Conservation (phyloP, 1,284 basidiomycete species). For the Fereydounia khargensis region DNA sequence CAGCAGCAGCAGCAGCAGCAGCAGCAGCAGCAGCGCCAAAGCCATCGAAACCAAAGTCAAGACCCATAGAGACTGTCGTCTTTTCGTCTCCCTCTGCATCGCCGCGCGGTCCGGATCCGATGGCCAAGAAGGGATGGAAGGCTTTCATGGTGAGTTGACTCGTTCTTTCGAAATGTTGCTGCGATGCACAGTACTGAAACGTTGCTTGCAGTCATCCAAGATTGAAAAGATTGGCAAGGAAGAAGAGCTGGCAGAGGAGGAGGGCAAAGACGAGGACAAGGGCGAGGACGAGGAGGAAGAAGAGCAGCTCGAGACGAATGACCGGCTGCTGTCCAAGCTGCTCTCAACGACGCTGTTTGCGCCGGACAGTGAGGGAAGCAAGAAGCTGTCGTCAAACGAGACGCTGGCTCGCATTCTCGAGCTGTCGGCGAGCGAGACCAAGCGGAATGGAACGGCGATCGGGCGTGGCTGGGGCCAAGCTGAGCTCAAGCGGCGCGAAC, state of each 20-base stretch:
- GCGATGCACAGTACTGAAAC: too few relatives aligned
- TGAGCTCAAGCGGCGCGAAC: constrained; percentile 37
- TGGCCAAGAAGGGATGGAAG: constrained; percentile 30
- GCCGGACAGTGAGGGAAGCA: constrained; percentile 26
- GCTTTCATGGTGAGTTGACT: too few relatives aligned
- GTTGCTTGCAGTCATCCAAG: too few relatives aligned
- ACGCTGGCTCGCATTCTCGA: constrained; percentile 47
- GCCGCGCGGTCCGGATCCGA: background rate
- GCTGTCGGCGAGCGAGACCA: constrained; percentile 29
- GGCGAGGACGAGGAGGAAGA: constrained; percentile 45
- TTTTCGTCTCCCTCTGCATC: background rate
- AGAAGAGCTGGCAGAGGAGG: background rate
- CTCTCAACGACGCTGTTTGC: constrained; percentile 55
- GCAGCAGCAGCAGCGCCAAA: constrained; percentile 9
- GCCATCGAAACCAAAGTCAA: constrained; percentile 9
- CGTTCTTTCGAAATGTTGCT: too few relatives aligned
- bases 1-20: background rate
- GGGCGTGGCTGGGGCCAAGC: constrained; percentile 48
- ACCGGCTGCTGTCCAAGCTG: constrained; percentile 45
- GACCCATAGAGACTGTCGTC: constrained; percentile 22
- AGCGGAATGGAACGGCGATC: constrained; percentile 28
- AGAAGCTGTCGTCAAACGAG: constrained; percentile 42
- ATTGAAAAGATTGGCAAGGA: constrained; percentile 27
- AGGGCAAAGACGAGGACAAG: constrained; percentile 2
- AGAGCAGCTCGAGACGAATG: constrained; percentile 45